A percentile compares a stretch with the other conserved stretches of the same genome.
Conservation (phyloP, 2,329 filamentous ascomycete species). For the Colletotrichum magnum region DNA sequence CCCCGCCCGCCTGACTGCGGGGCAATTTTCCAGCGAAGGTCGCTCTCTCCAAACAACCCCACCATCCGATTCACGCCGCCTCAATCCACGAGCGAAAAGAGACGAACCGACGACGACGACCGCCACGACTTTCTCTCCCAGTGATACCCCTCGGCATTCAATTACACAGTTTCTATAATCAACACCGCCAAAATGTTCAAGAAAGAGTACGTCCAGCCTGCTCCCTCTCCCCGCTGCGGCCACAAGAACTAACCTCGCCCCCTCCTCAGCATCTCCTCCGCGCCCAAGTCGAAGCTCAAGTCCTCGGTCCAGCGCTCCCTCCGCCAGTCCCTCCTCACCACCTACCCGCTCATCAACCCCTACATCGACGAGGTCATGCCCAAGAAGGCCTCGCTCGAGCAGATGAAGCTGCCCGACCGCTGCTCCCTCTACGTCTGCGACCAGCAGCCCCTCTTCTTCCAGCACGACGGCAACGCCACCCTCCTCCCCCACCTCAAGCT, state of each 20-base stretch:
- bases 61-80: conserved; percentile 28
- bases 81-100: conserved; percentile 30
- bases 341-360: conserved; percentile 87
- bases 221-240: conserved; percentile 1
- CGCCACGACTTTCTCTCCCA: conserved; percentile 21
- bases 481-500: conserved; percentile 90
- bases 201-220: conserved; percentile 79
- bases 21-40: conserved; percentile 42
- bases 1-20: conserved; percentile 46
- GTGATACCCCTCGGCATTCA: conserved; percentile 19
- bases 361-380: conserved; percentile 95
- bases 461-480: conserved; percentile 80
- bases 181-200: conserved; percentile 81
- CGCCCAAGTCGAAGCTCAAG: conserved; percentile 96
- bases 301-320: conserved; percentile 93
- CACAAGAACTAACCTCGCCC: conserved; percentile 41
- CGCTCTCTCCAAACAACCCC: conserved; percentile 40
- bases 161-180: conserved; percentile 1
- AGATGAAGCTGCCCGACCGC: conserved; percentile 93
- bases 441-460: conserved; percentile 87
- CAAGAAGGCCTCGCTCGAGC: conserved; percentile 91
- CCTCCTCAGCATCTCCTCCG: conserved; percentile 74
- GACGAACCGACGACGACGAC: conserved; percentile 36
- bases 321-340: conserved; percentile 84
- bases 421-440: conserved; percentile 90